A percentile compares a stretch with the other conserved stretches of the same genome.
Conservation (phyloP, 331 rosid species). For the Rhamnella rubrinervis region DNA sequence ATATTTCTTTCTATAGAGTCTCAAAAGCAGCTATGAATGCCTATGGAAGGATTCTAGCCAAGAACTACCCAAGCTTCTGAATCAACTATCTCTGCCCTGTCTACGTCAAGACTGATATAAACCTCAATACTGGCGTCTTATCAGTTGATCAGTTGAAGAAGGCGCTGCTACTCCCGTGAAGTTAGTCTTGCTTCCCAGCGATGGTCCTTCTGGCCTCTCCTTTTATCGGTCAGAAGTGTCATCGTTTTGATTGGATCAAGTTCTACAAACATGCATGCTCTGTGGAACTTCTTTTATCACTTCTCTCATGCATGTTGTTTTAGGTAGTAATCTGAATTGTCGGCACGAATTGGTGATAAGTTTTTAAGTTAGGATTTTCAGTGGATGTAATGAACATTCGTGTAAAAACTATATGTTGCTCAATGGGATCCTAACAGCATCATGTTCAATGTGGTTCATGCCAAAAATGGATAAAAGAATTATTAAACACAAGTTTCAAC, state of each 20-base stretch:
- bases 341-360: no score
- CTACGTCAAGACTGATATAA: constrained; percentile 47
- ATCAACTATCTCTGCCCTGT: constrained; percentile 32
- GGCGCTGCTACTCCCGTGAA: constrained; percentile 43
- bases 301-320: no score
- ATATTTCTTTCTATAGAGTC: constrained; percentile 42
- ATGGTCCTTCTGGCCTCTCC: constrained; percentile 45
- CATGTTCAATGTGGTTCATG: no score
- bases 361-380: no score
- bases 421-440: no score
- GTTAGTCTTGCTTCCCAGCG: constrained; percentile 39
- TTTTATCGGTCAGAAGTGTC: constrained; percentile 8
- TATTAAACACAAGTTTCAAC: no score
- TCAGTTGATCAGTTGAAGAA: constrained; percentile 49
- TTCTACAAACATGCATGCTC: no score
- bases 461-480: no score
- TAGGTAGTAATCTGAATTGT: no score
- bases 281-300: not conserved
- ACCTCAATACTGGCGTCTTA: constrained; percentile 13
- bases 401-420: no score
- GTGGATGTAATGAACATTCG: no score
- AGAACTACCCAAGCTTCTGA: constrained; percentile 28
- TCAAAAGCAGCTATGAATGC: constrained; percentile 75
- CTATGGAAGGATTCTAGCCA: constrained; percentile 61
- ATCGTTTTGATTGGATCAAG: not conserved